phyloP scores from a whole-genome alignment of 179 eudicot species.

The Kewa caespitosa region DNA sequence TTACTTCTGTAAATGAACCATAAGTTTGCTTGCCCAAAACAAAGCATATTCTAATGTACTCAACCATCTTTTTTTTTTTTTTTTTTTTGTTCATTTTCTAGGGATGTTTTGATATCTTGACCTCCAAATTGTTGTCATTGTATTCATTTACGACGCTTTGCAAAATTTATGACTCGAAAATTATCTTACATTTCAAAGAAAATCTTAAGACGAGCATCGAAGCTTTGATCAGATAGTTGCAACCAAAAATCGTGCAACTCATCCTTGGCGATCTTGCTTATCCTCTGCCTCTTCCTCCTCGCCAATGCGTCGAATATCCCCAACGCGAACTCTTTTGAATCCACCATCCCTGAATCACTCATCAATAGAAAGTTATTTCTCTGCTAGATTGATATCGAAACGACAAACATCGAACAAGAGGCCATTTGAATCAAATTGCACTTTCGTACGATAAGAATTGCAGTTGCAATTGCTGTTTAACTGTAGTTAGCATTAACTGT shows the following conservation, averaged over 20 bases:
- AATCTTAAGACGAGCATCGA: conserved; percentile 91
- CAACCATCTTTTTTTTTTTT: too few species aligned
- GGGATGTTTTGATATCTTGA: too few species aligned
- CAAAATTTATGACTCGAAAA: too few species aligned
- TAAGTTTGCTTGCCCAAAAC: conserved; percentile 12
- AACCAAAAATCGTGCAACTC: conserved; percentile 88
- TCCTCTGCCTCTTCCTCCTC: conserved; percentile 67
- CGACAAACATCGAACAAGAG: too few species aligned
- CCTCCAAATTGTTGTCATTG: too few species aligned
- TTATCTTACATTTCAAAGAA: conserved; percentile 82
- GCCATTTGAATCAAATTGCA: too few species aligned
- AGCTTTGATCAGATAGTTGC: conserved; percentile 84
- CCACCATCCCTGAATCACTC: conserved; percentile 65
- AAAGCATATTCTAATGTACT: too few species aligned
- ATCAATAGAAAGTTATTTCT: neutral
- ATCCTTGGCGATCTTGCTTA: conserved; percentile 52
- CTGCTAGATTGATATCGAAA: neutral
- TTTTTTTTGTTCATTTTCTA: too few species aligned
- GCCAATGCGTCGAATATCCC: conserved; percentile 87
- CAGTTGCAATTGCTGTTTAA: too few species aligned
- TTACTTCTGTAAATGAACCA: conserved; percentile 20
- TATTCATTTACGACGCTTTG: too few species aligned
- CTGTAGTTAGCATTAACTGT: too few species aligned
- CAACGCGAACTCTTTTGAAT: conserved; percentile 81
- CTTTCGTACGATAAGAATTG: too few species aligned